Evolutionary conservation across 1,284 basidiomycete species (phyloP).

Genomic region (Binderoboletus segoi): DNA sequence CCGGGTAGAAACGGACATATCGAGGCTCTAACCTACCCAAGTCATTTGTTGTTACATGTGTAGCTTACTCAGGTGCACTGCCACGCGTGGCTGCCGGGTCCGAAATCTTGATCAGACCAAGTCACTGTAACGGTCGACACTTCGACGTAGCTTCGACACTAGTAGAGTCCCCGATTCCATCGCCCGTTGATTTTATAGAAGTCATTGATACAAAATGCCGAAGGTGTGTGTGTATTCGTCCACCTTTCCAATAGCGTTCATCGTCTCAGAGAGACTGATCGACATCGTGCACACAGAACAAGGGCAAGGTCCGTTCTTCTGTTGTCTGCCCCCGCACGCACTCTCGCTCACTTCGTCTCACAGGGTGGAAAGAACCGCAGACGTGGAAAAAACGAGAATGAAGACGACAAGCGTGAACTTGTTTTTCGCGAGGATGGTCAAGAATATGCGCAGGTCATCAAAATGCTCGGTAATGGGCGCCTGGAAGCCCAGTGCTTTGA

Average conservation of each 20-base stretch:
- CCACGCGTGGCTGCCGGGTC: constrained; percentile 3
- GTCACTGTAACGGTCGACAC: too few species aligned
- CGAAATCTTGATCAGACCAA: neutral
- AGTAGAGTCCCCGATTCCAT: constrained; percentile 1
- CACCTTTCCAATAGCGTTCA: neutral
- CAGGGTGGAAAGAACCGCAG: constrained; percentile 99
- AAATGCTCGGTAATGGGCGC: constrained; percentile 99
- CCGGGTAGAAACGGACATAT: too few species aligned
- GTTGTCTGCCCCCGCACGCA: neutral
- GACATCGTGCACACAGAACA: constrained; percentile 55
- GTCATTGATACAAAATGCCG: constrained; percentile 20
- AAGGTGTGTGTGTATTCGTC: constrained; percentile 24
- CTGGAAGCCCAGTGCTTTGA: constrained; percentile 98
- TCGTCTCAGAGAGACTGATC: constrained; percentile 4
- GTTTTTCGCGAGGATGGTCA: constrained; percentile 99
- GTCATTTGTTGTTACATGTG: too few species aligned
- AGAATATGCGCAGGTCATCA: constrained; percentile 97
- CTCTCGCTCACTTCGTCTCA: constrained; percentile 12
- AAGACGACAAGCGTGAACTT: constrained; percentile 97
- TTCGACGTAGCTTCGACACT: too few species aligned
- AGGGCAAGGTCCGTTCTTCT: constrained; percentile 67
- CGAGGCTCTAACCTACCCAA: too few species aligned
- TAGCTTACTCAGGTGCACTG: constrained; percentile 17
- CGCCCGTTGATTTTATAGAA: neutral
- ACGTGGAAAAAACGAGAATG: constrained; percentile 99